Evolutionary conservation across 1,139 yeast genomes (phyloP).

Genomic region (Blastobotrys apis): DNA sequence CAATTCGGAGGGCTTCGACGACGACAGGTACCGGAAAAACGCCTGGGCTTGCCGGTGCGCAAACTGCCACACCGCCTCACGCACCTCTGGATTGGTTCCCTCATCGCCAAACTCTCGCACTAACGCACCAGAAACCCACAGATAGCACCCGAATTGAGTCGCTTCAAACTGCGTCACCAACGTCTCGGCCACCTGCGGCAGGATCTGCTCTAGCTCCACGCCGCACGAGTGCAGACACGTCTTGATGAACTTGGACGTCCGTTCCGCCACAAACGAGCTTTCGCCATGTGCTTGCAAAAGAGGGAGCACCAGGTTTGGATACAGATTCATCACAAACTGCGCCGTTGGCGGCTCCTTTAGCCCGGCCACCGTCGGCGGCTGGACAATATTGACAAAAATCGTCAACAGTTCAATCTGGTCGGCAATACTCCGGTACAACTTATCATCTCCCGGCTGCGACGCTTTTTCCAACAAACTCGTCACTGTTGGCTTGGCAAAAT

Average conservation of each 20-base stretch:
- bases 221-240: slow-evolving; percentile 64
- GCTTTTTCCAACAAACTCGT: slow-evolving; percentile 39
- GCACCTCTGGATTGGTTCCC: slow-evolving; percentile 34
- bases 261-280: slow-evolving; percentile 62
- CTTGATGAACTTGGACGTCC: slow-evolving; percentile 64
- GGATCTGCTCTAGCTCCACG: slow-evolving; percentile 56
- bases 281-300: slow-evolving; percentile 53
- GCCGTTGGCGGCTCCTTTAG: slow-evolving; percentile 53
- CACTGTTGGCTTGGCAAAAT: slow-evolving; percentile 68
- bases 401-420: slow-evolving; percentile 73
- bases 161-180: slow-evolving; percentile 63
- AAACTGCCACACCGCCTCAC: slow-evolving; percentile 49
- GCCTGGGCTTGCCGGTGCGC: slow-evolving; percentile 44
- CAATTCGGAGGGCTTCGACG: slow-evolving; percentile 38
- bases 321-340: slow-evolving; percentile 51
- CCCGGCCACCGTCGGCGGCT: slow-evolving; percentile 8
- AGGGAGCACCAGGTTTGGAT: slow-evolving; percentile 50
- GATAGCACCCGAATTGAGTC: slow-evolving; percentile 73
- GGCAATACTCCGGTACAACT: slow-evolving; percentile 50
- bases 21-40: slow-evolving; percentile 38
- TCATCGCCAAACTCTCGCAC: slow-evolving; percentile 76
- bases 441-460: slow-evolving; percentile 35
- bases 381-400: slow-evolving; percentile 60
- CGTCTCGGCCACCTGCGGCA: slow-evolving; percentile 60
- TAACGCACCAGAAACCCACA: slow-evolving; percentile 86